These are phyloP conservation scores for Sisymbrium irio DNA, from an alignment of 345 rosid genomes.

Conservation along the genomic window DNA sequence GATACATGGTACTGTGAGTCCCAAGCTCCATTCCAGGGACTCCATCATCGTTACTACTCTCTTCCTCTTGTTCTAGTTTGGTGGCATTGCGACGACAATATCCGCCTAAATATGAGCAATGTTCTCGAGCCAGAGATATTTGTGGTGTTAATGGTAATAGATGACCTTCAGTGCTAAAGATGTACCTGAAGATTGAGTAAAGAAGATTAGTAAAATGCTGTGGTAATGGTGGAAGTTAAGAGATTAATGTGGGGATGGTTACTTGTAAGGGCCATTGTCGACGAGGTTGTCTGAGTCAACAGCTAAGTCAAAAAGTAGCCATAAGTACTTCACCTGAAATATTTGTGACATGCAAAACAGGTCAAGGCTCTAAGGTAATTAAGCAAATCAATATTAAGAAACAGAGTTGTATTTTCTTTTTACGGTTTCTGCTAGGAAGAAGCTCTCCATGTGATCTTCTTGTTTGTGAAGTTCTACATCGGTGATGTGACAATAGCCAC, in stretches of 20 bases:
- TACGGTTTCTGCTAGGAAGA: conserved; percentile 99
- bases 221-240: not conserved
- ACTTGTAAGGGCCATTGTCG: conserved; percentile 98
- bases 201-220: not conserved
- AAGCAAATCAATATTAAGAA: conserved; percentile 8
- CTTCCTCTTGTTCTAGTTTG: conserved; percentile 37
- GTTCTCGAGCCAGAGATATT: conserved; percentile 78
- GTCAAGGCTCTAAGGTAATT: not conserved
- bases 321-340: conserved; percentile 82
- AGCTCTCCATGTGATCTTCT: conserved; percentile 99
- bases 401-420: not conserved
- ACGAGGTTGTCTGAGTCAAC: conserved; percentile 85
- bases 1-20: conserved; percentile 24
- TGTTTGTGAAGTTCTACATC: conserved; percentile 85
- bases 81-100: conserved; percentile 55
- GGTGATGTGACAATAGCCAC: conserved; percentile 93
- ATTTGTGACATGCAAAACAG: conserved; percentile 7
- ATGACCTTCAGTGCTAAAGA: conserved; percentile 96
- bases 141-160: conserved; percentile 84
- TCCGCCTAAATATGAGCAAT: conserved; percentile 84
- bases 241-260: conserved; percentile 17
- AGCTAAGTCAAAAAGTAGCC: conserved; percentile 98
- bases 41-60: conserved; percentile 41
- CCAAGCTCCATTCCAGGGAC: conserved; percentile 36
- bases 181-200: conserved; percentile 47